A percentile compares a stretch with the other conserved stretches of the same genome.
phyloP scores from a whole-genome alignment of 2,329 filamentous ascomycete species.

The Xylariaceae sp. region DNA sequence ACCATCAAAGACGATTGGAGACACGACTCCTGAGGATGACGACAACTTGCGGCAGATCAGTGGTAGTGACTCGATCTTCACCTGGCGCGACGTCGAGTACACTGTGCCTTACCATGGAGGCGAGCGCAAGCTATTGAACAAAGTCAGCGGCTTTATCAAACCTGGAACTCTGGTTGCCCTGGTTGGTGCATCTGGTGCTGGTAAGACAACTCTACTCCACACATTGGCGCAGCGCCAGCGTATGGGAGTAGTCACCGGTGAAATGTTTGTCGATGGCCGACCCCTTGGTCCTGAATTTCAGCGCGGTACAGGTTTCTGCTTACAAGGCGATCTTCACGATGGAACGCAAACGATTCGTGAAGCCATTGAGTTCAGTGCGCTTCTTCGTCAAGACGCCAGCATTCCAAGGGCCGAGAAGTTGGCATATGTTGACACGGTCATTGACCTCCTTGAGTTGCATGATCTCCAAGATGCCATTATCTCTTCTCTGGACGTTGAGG shows the following conservation, averaged over 20 bases:
- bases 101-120: slow-evolving; percentile 64
- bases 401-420: slow-evolving; percentile 72
- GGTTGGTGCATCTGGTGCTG: slow-evolving; percentile 76
- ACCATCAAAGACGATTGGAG: slow-evolving; percentile 22
- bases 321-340: slow-evolving; percentile 69
- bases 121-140: slow-evolving; percentile 57
- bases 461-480: slow-evolving; percentile 65
- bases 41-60: slow-evolving; percentile 43
- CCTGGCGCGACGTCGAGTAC: slow-evolving; percentile 66
- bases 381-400: slow-evolving; percentile 74
- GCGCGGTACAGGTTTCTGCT: slow-evolving; percentile 63
- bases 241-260: slow-evolving; percentile 58
- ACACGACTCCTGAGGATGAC: slow-evolving; percentile 22
- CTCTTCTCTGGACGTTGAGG: slow-evolving; percentile 59
- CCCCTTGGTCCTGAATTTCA: slow-evolving; percentile 59
- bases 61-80: slow-evolving; percentile 61
- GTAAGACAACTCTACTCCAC: slow-evolving; percentile 79
- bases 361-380: slow-evolving; percentile 72
- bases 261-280: slow-evolving; percentile 67
- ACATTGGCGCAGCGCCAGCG: slow-evolving; percentile 67
- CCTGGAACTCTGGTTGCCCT: slow-evolving; percentile 75
- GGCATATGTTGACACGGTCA: slow-evolving; percentile 86
- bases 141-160: slow-evolving; percentile 71
- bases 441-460: slow-evolving; percentile 72
- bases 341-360: slow-evolving; percentile 75